Percentiles rank a stretch among this genome's conserved stretches.
phyloP scores from a whole-genome alignment of 257 asterid species.

The Nyctanthes arbortristis region DNA sequence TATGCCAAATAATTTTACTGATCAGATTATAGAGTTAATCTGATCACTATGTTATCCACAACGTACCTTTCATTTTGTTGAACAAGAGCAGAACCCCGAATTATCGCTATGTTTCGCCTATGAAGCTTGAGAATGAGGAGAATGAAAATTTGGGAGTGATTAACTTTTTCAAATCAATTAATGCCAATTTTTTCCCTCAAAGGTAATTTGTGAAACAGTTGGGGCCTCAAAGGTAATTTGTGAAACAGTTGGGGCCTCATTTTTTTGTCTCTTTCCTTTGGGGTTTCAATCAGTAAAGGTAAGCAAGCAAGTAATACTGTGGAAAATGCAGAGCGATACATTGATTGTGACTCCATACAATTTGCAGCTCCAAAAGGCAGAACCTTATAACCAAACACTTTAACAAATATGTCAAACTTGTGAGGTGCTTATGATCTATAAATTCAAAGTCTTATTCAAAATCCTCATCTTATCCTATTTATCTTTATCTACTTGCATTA shows the following conservation, averaged over 20 bases:
- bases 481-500: not conserved
- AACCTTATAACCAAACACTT: not conserved
- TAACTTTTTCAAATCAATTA: not conserved
- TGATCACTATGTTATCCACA: not conserved
- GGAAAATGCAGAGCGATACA: slow-evolving; percentile 35
- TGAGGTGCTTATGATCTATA: slow-evolving; percentile 23
- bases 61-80: not conserved
- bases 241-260: slow-evolving; percentile 2
- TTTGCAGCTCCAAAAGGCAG: not conserved
- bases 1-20: not conserved
- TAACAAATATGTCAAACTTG: slow-evolving; percentile 18
- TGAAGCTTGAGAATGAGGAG: too few species aligned
- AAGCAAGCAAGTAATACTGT: slow-evolving; percentile 25
- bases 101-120: not conserved
- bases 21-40: not conserved
- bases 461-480: not conserved
- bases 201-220: slow-evolving; percentile 2
- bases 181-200: slow-evolving; percentile 15
- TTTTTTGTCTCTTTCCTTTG: slow-evolving; percentile 14
- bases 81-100: not conserved
- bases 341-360: slow-evolving; percentile 32
- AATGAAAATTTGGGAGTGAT: not conserved
- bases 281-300: slow-evolving; percentile 4
- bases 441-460: not conserved
- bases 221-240: slow-evolving; percentile 2